These are phyloP conservation scores for Anthracocystis walkeri DNA, from an alignment of 1,284 basidiomycete genomes.

Conservation along the genomic window DNA sequence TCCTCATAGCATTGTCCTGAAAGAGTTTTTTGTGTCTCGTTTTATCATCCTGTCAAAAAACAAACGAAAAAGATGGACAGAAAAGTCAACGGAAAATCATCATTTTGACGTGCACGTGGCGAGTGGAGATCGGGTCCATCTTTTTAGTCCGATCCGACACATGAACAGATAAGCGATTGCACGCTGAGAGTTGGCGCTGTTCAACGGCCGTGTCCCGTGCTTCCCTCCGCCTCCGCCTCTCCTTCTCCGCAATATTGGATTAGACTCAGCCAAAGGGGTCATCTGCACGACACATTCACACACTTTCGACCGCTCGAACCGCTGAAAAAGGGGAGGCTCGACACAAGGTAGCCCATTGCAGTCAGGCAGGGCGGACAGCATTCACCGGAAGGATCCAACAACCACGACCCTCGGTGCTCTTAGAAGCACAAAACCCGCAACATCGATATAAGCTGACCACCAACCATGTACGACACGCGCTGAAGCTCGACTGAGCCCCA, in stretches of 20 bases:
- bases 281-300: too few relatives aligned
- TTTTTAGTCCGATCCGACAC: neutral
- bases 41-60: too few relatives aligned
- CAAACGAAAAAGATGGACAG: neutral
- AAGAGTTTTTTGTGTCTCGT: too few relatives aligned
- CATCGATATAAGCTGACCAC: neutral
- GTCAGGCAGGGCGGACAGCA: too few relatives aligned
- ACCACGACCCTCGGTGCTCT: too few relatives aligned
- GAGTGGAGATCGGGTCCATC: neutral
- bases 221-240: neutral
- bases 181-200: neutral
- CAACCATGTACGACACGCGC: neutral
- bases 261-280: neutral
- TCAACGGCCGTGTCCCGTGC: slow-evolving; percentile 9
- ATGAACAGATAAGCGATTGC: slow-evolving; percentile 5
- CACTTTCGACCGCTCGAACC: too few relatives aligned
- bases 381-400: too few relatives aligned
- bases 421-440: neutral
- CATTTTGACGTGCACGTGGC: neutral
- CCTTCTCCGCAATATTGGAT: slow-evolving; percentile 2
- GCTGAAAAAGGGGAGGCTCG: too few relatives aligned
- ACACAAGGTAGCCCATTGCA: too few relatives aligned
- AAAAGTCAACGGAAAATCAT: neutral
- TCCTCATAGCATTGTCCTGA: too few relatives aligned
- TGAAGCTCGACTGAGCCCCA: slow-evolving; percentile 11